phyloP scores from a whole-genome alignment of 345 rosid species.

The Corchorus capsularis region DNA sequence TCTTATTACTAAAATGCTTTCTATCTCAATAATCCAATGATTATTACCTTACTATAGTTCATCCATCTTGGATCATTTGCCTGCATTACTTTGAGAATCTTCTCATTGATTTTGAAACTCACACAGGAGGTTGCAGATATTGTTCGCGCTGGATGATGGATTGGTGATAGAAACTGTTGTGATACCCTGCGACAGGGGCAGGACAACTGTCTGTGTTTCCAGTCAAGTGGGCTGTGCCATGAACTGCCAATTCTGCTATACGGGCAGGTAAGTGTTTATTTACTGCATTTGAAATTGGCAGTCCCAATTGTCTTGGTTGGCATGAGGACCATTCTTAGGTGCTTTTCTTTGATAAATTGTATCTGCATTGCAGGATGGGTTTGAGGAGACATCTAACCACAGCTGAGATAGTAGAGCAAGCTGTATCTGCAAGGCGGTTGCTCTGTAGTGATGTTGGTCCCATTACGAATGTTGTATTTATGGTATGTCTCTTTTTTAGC shows the following conservation, averaged over 20 bases:
- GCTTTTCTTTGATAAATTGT: not conserved
- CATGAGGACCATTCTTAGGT: not conserved
- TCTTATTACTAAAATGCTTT: not conserved
- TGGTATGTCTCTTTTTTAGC: constrained; percentile 49
- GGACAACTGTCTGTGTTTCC: constrained; percentile 89
- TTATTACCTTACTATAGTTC: not conserved
- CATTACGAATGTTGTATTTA: constrained; percentile 86
- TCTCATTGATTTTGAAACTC: constrained; percentile 68
- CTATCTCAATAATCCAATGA: not conserved
- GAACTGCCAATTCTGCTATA: constrained; percentile 97
- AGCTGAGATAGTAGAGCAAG: constrained; percentile 93
- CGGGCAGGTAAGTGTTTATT: constrained; percentile 62
- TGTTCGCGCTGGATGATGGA: constrained; percentile 79
- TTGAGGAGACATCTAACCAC: constrained; percentile 78
- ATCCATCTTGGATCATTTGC: not conserved
- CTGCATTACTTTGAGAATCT: constrained; percentile 30
- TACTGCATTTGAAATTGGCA: constrained; percentile 2
- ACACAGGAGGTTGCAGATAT: constrained; percentile 94
- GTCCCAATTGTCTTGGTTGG: not conserved
- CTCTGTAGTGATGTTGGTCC: constrained; percentile 65
- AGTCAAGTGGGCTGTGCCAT: constrained; percentile 96
- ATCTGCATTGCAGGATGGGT: constrained; percentile 68
- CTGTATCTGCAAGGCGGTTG: constrained; percentile 68
- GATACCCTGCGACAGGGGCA: constrained; percentile 86
- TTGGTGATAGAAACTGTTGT: constrained; percentile 78